These are phyloP conservation scores for Plasmopara halstedii DNA, from an alignment of 352 stramenopile genomes.

Conservation along the genomic window DNA sequence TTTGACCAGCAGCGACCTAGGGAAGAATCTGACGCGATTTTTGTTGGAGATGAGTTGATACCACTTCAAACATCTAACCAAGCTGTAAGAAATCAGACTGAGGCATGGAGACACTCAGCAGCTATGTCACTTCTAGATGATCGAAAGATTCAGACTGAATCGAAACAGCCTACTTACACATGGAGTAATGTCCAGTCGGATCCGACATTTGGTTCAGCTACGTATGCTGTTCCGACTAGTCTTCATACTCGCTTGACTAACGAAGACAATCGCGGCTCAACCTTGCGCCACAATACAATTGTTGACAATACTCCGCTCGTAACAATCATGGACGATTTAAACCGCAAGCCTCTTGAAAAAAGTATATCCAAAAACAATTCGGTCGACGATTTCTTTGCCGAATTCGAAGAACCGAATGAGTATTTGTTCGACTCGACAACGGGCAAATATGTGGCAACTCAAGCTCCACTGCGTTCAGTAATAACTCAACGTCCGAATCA, in stretches of 20 bases:
- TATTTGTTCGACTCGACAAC: slow-evolving; percentile 62
- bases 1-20: slow-evolving; percentile 36
- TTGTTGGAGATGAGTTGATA: slow-evolving; percentile 2
- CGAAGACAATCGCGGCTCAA: slow-evolving; percentile 2
- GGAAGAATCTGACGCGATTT: slow-evolving; percentile 24
- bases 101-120: slow-evolving; percentile 16
- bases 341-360: slow-evolving; percentile 11
- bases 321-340: slow-evolving; percentile 67
- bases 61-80: neutral
- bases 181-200: slow-evolving; percentile 31
- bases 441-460: slow-evolving; percentile 45
- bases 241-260: slow-evolving; percentile 13
- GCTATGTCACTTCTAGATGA: slow-evolving; percentile 14
- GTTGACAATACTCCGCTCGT: slow-evolving; percentile 3
- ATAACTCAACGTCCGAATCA: slow-evolving; percentile 2
- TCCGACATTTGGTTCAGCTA: slow-evolving; percentile 20
- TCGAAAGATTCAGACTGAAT: slow-evolving; percentile 7
- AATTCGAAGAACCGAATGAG: slow-evolving; percentile 69
- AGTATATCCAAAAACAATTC: slow-evolving; percentile 16
- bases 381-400: slow-evolving; percentile 68
- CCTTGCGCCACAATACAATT: slow-evolving; percentile 5
- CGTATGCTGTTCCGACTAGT: slow-evolving; percentile 39
- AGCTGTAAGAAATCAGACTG: slow-evolving; percentile 6
- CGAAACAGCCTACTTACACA: slow-evolving; percentile 18
- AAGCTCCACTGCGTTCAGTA: slow-evolving; percentile 2